phyloP scores from a whole-genome alignment of 257 asterid genomes.

The Petunia axillaris region DNA sequence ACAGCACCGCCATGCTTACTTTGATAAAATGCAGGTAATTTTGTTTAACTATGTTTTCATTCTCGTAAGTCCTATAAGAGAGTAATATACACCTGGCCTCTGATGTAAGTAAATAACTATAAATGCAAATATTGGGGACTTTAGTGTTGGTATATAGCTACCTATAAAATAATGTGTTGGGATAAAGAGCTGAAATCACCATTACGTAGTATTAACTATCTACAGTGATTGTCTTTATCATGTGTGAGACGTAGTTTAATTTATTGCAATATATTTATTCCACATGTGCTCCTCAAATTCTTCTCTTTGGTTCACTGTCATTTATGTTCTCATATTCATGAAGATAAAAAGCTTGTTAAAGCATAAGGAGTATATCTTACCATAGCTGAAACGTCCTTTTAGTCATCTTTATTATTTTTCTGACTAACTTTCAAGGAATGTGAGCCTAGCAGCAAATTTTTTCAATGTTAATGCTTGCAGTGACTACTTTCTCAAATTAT shows the following conservation, averaged over 20 bases:
- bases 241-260: background rate
- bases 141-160: background rate
- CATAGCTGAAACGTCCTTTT: background rate
- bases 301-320: slow-evolving; percentile 6
- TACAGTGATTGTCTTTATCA: slow-evolving; percentile 4
- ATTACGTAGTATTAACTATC: background rate
- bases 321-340: background rate
- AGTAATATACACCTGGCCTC: background rate
- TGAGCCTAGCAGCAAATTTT: background rate
- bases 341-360: background rate
- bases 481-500: slow-evolving; percentile 16
- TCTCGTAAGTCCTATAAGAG: background rate
- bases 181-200: background rate
- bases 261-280: slow-evolving; percentile 8
- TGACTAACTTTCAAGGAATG: background rate
- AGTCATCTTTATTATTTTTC: slow-evolving; percentile 2
- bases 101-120: background rate
- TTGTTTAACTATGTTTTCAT: slow-evolving; percentile 3
- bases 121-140: background rate
- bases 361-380: background rate
- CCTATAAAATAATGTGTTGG: too few species aligned
- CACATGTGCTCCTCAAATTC: slow-evolving; percentile 8
- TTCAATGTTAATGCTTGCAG: background rate
- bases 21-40: slow-evolving; percentile 95
- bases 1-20: slow-evolving; percentile 91